A percentile compares a stretch with the other conserved stretches of the same genome.
Conservation (phyloP, 2,329 filamentous ascomycete genomes). For the Falciphora oryzae region DNA sequence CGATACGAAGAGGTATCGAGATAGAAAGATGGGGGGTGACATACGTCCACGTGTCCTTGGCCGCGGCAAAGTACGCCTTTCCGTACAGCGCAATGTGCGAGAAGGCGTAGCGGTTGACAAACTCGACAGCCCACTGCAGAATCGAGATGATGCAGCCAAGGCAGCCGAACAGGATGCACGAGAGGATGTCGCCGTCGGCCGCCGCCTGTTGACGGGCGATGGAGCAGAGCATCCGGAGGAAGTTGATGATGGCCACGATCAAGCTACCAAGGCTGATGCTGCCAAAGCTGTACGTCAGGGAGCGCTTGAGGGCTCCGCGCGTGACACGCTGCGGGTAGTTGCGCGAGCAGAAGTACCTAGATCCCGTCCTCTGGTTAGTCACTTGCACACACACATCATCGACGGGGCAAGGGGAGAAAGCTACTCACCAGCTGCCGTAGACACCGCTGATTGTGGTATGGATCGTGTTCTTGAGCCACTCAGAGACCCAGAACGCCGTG, state of each 20-base stretch:
- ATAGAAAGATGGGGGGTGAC: slow-evolving; percentile 19
- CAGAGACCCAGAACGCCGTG: slow-evolving; percentile 87
- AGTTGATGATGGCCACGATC: slow-evolving; percentile 80
- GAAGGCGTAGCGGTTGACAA: slow-evolving; percentile 89
- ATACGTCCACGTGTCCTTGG: slow-evolving; percentile 78
- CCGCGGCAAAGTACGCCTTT: slow-evolving; percentile 77
- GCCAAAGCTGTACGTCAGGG: slow-evolving; percentile 87
- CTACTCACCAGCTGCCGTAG: slow-evolving; percentile 69
- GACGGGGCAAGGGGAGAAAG: background rate
- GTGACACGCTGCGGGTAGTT: slow-evolving; percentile 74
- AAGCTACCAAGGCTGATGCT: slow-evolving; percentile 84
- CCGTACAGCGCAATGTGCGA: slow-evolving; percentile 91
- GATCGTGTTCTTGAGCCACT: slow-evolving; percentile 90
- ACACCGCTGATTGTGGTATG: slow-evolving; percentile 83
- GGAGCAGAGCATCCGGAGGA: slow-evolving; percentile 74
- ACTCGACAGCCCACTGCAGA: slow-evolving; percentile 79
- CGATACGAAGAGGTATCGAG: background rate
- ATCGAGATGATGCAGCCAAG: slow-evolving; percentile 71
- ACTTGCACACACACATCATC: background rate
- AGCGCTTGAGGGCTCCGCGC: slow-evolving; percentile 72
- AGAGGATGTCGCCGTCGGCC: slow-evolving; percentile 62
- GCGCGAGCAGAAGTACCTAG: slow-evolving; percentile 63
- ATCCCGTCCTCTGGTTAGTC: background rate
- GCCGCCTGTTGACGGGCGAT: slow-evolving; percentile 64
- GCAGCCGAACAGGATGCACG: slow-evolving; percentile 62